Evolutionary conservation across 2,329 filamentous ascomycete species (phyloP), one percentile per base, ranked within the genome.

Genomic region (Fusarium tjaetaba): DNA sequence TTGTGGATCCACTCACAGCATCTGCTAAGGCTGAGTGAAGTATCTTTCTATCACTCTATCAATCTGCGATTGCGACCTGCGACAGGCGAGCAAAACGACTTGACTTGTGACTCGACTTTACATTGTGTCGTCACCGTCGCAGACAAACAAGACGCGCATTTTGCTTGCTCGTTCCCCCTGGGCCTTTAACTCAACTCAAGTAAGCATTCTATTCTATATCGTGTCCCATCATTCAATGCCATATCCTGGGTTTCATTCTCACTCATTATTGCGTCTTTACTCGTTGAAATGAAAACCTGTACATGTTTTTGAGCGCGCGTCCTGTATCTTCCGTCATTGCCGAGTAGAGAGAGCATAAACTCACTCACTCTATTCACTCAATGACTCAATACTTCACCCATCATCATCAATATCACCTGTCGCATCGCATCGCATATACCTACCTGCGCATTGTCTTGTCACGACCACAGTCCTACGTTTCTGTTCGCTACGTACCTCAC

Each of bases 1-100:
- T 59, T 68, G 65, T 64, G 75, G 75, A 77, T 78, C 76, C 76
- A 78, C 76, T 58, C 76, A 78, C 73, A 60, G 75, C 72, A 69
- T 70, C 72, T 70, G 68, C 56, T 66, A 30, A 59, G 51, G 51
- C 51, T 20, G 51, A 55, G 51, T 42, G 51, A 55, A 32, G 42
- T 38, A 59, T 51, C 42, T 30, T 22, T 28, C 20, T 30, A 39
- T 22, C 38, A 5, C 26, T 51, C 30, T 39, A 66, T 69, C 62
- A 59, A 63, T 60, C 55, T 61, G 46, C 51, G 65, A 69, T 65
- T 52, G 45, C 58, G 46, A 65, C 51, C 45, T 68, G 71, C 66
- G 53, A 66, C 64, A 39, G 39, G 63, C 58, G 28, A 51, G 46
- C 45, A 52, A 63, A 42, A 36, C 43, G 28, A 62, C 64, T 42